Percentiles rank a stretch among this genome's conserved stretches.
These are phyloP conservation scores for Saccharata proteae DNA, from an alignment of 2,329 filamentous ascomycete species.

Conservation along the genomic window DNA sequence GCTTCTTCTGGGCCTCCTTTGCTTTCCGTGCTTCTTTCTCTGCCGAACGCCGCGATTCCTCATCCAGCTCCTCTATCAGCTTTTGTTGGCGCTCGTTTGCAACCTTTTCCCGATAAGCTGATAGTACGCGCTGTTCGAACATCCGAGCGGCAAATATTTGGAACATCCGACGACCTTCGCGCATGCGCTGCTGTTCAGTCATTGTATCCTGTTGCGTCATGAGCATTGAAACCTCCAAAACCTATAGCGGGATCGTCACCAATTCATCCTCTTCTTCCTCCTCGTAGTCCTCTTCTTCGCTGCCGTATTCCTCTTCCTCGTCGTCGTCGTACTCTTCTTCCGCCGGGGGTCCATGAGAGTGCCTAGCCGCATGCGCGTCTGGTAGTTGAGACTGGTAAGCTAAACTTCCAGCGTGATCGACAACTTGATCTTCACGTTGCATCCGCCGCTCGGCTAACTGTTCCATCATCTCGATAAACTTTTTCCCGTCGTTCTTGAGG, in stretches of 20 bases:
- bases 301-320: slow-evolving; percentile 59
- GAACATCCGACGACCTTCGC: slow-evolving; percentile 96
- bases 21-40: slow-evolving; percentile 86
- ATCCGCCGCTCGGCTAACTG: slow-evolving; percentile 94
- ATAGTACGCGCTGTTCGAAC: slow-evolving; percentile 95
- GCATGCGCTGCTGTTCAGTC: slow-evolving; percentile 98
- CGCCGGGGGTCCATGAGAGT: slow-evolving; percentile 49
- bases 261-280: slow-evolving; percentile 49
- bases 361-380: slow-evolving; percentile 43
- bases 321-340: slow-evolving; percentile 68
- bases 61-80: slow-evolving; percentile 79
- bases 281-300: slow-evolving; percentile 53
- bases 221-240: slow-evolving; percentile 16
- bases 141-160: slow-evolving; percentile 98
- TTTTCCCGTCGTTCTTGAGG: slow-evolving; percentile 96
- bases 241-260: slow-evolving; percentile 29
- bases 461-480: slow-evolving; percentile 99
- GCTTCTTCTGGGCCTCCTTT: slow-evolving; percentile 87
- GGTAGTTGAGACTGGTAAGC: slow-evolving; percentile 39
- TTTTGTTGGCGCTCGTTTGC: slow-evolving; percentile 83
- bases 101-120: slow-evolving; percentile 96
- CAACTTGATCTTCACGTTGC: slow-evolving; percentile 80
- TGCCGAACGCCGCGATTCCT: slow-evolving; percentile 64
- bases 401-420: slow-evolving; percentile 51
- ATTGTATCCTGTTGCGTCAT: slow-evolving; percentile 62